Evolutionary conservation across 805 yeast species (phyloP), one percentile per base, ranked within the genome.

Genomic region (Cyberlindnera japonica): DNA sequence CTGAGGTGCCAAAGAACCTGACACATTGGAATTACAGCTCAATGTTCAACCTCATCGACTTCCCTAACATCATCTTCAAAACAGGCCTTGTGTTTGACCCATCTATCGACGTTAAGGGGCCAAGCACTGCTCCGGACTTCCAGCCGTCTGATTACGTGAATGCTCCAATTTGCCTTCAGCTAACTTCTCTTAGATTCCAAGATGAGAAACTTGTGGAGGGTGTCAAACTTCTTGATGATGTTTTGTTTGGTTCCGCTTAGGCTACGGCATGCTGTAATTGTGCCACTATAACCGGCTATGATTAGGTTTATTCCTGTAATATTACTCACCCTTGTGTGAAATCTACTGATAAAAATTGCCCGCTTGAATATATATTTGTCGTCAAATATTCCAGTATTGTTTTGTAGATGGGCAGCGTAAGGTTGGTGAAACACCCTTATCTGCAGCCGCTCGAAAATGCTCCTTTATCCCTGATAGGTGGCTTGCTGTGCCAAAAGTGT

Each of bases 21-120:
- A 76, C 71, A 55, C 82, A 81, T 61, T 85, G 93, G 90, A 81
- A 87, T 14, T 85, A 85, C 68, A 81, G 90, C 10, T 67, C 89
- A 3, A 71, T 82, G 53, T 85, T 76, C 73, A 84, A 84, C 62
- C 53, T 83, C 45, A 61, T 83, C 44, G 93, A 84, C 59, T 73
- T 79, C 59, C 93, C 95, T 33, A 77, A 81, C 30, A 69, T 81
- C 48, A 69, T 72, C 5, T 68, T 77, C 63, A 86, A 80, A 54
- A 77, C 86, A 3, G 83, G 84, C 9, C 61, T 79, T 48, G 65
- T 59, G 48, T 83, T 72, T 54, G 85, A 81, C 57, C 75, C 80
- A 17, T 41, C 50, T 8, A 44, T 71, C 33, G 89, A 81, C 57
- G 54, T 62, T 31, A 69, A 72, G 64, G 77, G 68, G 25, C 58